These are phyloP conservation scores for Fusarium sp. DNA, from an alignment of 2,329 filamentous ascomycete genomes.

Conservation along the genomic window DNA sequence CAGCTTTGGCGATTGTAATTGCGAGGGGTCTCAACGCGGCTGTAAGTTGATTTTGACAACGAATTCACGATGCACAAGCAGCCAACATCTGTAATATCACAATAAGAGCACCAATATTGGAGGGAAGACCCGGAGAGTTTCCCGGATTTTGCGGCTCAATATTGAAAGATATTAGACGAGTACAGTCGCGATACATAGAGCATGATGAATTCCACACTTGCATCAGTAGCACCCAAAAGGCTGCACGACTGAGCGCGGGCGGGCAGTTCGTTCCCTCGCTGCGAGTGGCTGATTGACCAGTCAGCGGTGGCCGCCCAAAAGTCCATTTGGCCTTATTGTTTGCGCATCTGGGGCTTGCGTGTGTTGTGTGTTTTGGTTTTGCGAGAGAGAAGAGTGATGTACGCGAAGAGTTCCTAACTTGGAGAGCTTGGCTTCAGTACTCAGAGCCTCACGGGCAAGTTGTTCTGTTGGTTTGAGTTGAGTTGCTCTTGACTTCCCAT, in stretches of 20 bases:
- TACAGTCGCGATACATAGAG: conserved; percentile 37
- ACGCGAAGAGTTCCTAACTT: conserved; percentile 3
- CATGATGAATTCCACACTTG: conserved; percentile 31
- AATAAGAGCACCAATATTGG: not conserved
- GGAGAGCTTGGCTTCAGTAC: not conserved
- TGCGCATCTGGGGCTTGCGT: conserved; percentile 3
- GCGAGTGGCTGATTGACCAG: conserved; percentile 33
- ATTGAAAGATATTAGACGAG: conserved; percentile 35
- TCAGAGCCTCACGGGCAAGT: not conserved
- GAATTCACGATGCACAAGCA: conserved; percentile 29
- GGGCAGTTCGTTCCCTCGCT: conserved; percentile 20
- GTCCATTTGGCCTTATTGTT: conserved; percentile 10
- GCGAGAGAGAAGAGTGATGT: conserved; percentile 9
- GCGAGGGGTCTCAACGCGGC: conserved; percentile 13
- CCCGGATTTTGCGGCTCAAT: not conserved
- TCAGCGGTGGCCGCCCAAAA: conserved; percentile 24
- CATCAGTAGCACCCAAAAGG: conserved; percentile 38
- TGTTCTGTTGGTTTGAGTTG: not conserved
- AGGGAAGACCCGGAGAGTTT: conserved; percentile 9
- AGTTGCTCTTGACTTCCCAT: conserved; percentile 12
- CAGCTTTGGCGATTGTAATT: conserved; percentile 25
- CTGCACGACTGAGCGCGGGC: conserved; percentile 30
- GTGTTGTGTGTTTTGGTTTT: conserved; percentile 22
- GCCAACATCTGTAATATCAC: conserved; percentile 6
- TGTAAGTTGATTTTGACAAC: conserved; percentile 21